A percentile compares a stretch with the other conserved stretches of the same genome.
These are phyloP conservation scores for Arthrobotrys musiformis DNA, from an alignment of 2,329 filamentous ascomycete genomes.

Conservation along the genomic window DNA sequence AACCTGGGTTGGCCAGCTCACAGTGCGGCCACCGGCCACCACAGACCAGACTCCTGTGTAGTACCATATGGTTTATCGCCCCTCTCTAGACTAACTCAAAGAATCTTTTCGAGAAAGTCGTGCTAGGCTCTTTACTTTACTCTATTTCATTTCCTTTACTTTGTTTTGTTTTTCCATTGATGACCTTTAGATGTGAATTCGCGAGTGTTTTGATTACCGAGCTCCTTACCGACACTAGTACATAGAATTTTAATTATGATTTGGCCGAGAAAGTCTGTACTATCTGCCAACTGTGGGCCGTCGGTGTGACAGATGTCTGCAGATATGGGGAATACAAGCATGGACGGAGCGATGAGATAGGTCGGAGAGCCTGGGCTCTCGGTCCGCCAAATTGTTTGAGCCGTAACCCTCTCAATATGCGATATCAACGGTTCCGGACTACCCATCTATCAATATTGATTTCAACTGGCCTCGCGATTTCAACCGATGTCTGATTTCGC, in stretches of 20 bases:
- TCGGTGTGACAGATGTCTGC: conserved; percentile 4
- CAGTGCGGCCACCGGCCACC: conserved; percentile 11
- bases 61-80: background rate
- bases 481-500: background rate
- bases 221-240: conserved; percentile 16
- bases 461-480: background rate
- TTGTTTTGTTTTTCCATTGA: too few species aligned
- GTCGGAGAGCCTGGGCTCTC: background rate
- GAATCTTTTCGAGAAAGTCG: too few species aligned
- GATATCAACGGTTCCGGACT: background rate
- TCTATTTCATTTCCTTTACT: background rate
- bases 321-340: background rate
- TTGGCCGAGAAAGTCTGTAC: background rate
- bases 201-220: conserved; percentile 19
- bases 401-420: background rate
- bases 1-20: conserved; percentile 16
- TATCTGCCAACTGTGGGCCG: background rate
- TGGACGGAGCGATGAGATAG: conserved; percentile 2
- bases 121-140: too few species aligned
- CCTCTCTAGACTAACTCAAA: background rate
- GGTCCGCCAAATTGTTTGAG: background rate
- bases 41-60: background rate
- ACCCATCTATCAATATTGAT: background rate
- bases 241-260: background rate
- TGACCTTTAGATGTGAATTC: background rate